Evolutionary conservation across 768 basidiomycete genomes (phyloP).

Genomic region (Hypholoma fasciculare): DNA sequence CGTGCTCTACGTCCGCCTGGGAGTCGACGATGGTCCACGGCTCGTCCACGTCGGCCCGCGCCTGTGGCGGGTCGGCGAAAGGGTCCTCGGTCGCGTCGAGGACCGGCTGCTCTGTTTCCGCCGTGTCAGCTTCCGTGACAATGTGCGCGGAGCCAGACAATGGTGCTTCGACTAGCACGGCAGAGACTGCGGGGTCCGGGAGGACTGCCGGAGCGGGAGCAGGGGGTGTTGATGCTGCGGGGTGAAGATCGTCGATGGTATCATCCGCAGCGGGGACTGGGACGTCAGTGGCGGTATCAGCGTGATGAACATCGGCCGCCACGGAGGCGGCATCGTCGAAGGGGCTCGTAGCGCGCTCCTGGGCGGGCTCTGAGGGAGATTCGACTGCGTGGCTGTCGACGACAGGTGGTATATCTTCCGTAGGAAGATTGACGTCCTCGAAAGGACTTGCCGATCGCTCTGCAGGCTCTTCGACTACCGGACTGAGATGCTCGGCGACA

Average conservation of each 20-base stretch:
- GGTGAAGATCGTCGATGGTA: too few species aligned
- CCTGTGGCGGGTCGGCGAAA: neutral
- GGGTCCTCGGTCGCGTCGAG: neutral
- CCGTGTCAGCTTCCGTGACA: neutral
- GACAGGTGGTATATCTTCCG: neutral
- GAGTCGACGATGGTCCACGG: neutral
- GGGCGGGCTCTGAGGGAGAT: too few species aligned
- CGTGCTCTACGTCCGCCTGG: neutral
- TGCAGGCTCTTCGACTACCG: neutral
- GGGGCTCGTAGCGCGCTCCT: too few species aligned
- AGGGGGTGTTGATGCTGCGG: neutral
- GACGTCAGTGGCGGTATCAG: too few species aligned
- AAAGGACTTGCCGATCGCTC: neutral
- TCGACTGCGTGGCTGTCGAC: neutral
- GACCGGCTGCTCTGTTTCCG: neutral
- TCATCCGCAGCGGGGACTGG: too few species aligned
- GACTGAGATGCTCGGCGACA: neutral
- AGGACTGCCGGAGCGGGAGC: neutral
- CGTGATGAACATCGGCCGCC: too few species aligned
- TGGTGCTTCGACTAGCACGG: neutral
- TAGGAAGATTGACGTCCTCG: neutral
- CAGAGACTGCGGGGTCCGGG: neutral
- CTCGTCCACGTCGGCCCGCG: neutral
- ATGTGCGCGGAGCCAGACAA: neutral
- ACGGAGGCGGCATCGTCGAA: too few species aligned